phyloP scores from a whole-genome alignment of 1,139 yeast genomes.

The Saccharomycopsis phalli region DNA sequence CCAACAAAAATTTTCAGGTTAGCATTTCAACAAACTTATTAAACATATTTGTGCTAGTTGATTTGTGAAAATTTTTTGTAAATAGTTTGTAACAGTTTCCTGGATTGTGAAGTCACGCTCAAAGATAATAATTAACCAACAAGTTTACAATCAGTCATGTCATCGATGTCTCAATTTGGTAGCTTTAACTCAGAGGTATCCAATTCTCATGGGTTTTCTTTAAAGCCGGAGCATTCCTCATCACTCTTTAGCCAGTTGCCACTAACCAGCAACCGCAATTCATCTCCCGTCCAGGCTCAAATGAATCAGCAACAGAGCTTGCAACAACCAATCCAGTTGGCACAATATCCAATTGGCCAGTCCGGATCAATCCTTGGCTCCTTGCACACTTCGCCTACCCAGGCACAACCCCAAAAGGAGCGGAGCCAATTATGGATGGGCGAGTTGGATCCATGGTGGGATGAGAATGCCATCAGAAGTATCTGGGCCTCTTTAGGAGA shows the following conservation, averaged over 20 bases:
- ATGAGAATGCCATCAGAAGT: conserved; percentile 55
- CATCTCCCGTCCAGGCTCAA: conserved; percentile 7
- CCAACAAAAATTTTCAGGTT: no score
- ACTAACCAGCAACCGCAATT: conserved; percentile 2
- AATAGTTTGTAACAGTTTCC: no score
- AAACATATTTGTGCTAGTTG: no score
- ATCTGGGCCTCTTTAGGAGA: conserved; percentile 57
- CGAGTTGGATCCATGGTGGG: conserved; percentile 81
- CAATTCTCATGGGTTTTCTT: neutral
- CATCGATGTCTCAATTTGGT: conserved; percentile 2
- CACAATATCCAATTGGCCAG: neutral
- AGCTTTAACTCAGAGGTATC: conserved; percentile 1
- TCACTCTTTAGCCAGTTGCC: conserved; percentile 10
- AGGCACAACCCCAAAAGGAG: conserved; percentile 14
- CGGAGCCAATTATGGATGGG: conserved; percentile 72
- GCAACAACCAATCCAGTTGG: conserved; percentile 8
- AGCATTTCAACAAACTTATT: no score
- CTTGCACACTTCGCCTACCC: conserved; percentile 10
- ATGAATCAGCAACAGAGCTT: neutral
- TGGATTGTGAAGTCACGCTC: no score
- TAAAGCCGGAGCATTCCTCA: neutral
- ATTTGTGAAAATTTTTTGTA: no score
- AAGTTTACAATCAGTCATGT: no score
- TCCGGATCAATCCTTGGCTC: conserved; percentile 1
- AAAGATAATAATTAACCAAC: no score